Conservation (phyloP, 148 eudicot species). For the Agrostemma githago region DNA sequence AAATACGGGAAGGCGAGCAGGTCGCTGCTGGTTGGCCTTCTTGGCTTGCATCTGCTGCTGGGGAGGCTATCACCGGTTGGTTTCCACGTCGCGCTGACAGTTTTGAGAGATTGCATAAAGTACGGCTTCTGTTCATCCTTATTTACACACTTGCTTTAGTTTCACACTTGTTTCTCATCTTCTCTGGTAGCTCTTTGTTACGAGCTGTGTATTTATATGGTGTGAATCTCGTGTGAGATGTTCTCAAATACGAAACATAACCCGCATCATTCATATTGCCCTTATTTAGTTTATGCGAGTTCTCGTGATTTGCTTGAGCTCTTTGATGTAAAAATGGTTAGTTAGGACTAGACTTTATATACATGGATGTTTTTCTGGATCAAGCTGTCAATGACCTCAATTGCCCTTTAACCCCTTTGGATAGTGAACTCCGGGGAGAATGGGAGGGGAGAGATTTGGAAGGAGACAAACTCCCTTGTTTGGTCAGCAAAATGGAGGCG, state of each 20-base stretch:
- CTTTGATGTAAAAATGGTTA: background rate
- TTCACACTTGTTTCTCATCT: background rate
- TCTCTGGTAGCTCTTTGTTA: background rate
- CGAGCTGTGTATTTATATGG: background rate
- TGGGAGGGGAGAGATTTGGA: too few relatives aligned
- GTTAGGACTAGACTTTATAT: background rate
- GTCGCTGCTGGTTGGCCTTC: constrained; percentile 97
- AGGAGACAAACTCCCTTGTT: too few relatives aligned
- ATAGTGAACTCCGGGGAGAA: too few relatives aligned
- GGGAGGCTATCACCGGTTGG: constrained; percentile 83
- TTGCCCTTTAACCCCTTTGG: too few relatives aligned
- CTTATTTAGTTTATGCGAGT: background rate
- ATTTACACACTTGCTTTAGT: background rate
- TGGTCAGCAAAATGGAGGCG: too few relatives aligned
- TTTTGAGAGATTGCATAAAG: constrained; percentile 72
- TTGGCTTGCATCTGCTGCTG: constrained; percentile 74
- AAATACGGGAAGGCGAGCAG: constrained; percentile 63
- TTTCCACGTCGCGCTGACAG: constrained; percentile 60
- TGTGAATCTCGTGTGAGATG: background rate
- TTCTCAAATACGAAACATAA: background rate
- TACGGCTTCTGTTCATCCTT: constrained; percentile 28
- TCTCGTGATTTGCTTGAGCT: background rate
- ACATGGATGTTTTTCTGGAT: background rate
- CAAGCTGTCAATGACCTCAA: too few relatives aligned
- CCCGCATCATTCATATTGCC: background rate